Evolutionary conservation across 192 early-diverging fungal species (phyloP).

Genomic region (Backusella parvicylindrica): DNA sequence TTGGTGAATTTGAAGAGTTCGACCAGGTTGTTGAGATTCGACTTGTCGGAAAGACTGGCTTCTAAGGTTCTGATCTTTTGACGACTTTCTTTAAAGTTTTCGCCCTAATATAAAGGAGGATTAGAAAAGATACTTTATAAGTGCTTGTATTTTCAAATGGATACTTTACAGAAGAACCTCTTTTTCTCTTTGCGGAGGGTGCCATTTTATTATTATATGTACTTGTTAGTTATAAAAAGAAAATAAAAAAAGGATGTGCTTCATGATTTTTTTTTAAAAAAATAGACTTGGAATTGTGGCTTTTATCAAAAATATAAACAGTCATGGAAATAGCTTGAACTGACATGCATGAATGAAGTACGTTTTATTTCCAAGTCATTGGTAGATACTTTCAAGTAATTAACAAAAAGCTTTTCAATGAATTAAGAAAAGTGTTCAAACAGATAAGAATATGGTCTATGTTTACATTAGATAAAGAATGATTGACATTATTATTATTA

Average conservation of each 20-base stretch:
- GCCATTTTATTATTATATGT: neutral
- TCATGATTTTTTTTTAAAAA: neutral
- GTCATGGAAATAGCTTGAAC: neutral
- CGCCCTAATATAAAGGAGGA: neutral
- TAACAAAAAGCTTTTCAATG: no score
- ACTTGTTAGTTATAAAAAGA: neutral
- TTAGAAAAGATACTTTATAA: neutral
- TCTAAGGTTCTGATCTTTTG: constrained; percentile 45
- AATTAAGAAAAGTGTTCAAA: no score
- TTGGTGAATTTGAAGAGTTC: constrained; percentile 55
- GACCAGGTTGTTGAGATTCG: constrained; percentile 75
- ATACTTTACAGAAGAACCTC: constrained; percentile 5
- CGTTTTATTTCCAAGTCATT: no score
- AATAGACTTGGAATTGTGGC: neutral
- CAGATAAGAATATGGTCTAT: no score
- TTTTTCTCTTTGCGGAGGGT: constrained; percentile 11
- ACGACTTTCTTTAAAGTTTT: constrained; percentile 12
- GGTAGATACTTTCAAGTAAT: no score
- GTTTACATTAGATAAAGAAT: no score
- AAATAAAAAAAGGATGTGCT: neutral
- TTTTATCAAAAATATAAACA: neutral
- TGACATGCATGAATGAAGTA: no score
- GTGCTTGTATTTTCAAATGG: neutral
- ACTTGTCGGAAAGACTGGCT: constrained; percentile 60
- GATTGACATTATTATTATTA: no score